Conservation (phyloP, 2,329 filamentous ascomycete genomes). For the Cadophora malorum region DNA sequence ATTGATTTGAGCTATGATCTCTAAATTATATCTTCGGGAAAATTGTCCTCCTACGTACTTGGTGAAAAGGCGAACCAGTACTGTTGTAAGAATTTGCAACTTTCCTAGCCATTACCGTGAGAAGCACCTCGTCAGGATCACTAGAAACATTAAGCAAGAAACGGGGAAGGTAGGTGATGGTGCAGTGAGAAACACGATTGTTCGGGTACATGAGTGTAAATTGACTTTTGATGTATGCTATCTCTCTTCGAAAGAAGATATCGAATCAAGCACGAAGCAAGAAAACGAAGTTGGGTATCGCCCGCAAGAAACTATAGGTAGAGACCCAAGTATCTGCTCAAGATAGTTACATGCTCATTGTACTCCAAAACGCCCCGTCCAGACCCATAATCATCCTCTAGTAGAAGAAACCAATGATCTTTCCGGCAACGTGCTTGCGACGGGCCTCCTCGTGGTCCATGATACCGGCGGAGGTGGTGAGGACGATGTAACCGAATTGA, state of each 20-base stretch:
- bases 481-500: slow-evolving; percentile 99
- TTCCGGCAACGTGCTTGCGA: slow-evolving; percentile 98
- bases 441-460: slow-evolving; percentile 99
- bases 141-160: too few relatives aligned
- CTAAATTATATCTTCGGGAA: too few relatives aligned
- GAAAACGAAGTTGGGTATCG: slow-evolving; percentile 42
- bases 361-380: slow-evolving; percentile 39
- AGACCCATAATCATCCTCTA: slow-evolving; percentile 54
- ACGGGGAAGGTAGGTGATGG: background rate
- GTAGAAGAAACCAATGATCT: slow-evolving; percentile 99
- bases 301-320: slow-evolving; percentile 31
- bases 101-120: background rate
- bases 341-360: slow-evolving; percentile 45
- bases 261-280: slow-evolving; percentile 38
- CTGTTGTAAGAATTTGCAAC: background rate
- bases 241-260: slow-evolving; percentile 39
- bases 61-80: too few relatives aligned
- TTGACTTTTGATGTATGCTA: slow-evolving; percentile 46
- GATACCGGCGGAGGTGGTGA: slow-evolving; percentile 98
- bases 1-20: too few relatives aligned
- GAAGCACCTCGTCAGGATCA: background rate
- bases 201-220: slow-evolving; percentile 41
- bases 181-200: background rate
- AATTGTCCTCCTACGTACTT: too few relatives aligned
- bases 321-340: slow-evolving; percentile 27